phyloP scores from a whole-genome alignment of 345 rosid species.

The Rubroshorea leprosula region DNA sequence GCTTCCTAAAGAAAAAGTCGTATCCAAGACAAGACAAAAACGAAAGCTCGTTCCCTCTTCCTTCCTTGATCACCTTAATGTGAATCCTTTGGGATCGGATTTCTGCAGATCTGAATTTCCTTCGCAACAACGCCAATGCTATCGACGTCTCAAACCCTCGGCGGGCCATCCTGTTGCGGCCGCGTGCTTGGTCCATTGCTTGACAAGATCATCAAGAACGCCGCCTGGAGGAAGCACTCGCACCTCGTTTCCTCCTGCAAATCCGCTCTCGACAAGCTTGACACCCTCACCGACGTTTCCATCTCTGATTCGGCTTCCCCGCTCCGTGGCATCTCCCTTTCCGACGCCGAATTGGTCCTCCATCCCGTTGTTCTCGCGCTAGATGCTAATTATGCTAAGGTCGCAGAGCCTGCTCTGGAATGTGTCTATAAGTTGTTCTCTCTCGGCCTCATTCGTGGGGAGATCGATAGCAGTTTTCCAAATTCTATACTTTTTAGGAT shows the following conservation, averaged over 20 bases:
- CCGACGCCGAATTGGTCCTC: constrained; percentile 61
- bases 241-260: constrained; percentile 80
- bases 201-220: constrained; percentile 88
- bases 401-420: constrained; percentile 80
- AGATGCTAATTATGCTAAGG: constrained; percentile 61
- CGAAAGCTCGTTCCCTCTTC: not conserved
- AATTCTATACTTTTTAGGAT: constrained; percentile 33
- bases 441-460: constrained; percentile 55
- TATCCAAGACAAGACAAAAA: not conserved
- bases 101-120: not conserved
- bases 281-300: constrained; percentile 38
- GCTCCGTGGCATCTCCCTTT: constrained; percentile 48
- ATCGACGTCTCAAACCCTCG: constrained; percentile 68
- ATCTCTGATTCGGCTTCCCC: constrained; percentile 41
- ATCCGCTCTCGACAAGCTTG: constrained; percentile 76
- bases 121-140: constrained; percentile 14
- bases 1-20: not conserved
- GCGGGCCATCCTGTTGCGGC: constrained; percentile 75
- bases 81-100: not conserved
- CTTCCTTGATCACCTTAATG: not conserved
- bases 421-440: constrained; percentile 74
- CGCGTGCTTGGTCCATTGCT: constrained; percentile 71
- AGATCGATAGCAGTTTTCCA: constrained; percentile 33
- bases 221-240: constrained; percentile 94
- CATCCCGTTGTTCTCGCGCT: constrained; percentile 66